Evolutionary conservation across 78 protist genomes (phyloP).

Genomic region (Emiliania huxleyi): DNA sequence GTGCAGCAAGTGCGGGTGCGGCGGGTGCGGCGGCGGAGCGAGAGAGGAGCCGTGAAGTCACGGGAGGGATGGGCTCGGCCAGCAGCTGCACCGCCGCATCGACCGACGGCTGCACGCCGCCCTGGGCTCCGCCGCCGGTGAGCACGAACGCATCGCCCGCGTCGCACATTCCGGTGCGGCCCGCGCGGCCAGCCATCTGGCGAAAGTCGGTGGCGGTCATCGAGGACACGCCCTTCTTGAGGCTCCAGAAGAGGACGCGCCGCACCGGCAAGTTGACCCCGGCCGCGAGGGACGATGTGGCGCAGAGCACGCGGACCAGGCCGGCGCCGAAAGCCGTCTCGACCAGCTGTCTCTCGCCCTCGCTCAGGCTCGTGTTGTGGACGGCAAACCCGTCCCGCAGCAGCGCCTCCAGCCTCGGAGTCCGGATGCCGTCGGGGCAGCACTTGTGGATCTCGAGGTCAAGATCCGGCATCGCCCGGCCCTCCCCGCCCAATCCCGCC

Average conservation of each 20-base stretch:
- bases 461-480: no score
- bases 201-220: constrained; percentile 8
- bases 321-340: constrained; percentile 38
- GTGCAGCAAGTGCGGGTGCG: no score
- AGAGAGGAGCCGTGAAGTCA: no score
- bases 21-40: no score
- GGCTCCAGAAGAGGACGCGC: not conserved
- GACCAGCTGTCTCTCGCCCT: constrained; percentile 27
- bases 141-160: constrained; percentile 27
- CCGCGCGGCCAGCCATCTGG: constrained; percentile 59
- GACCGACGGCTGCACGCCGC: no score
- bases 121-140: not conserved
- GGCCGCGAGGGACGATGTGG: constrained; percentile 59
- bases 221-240: not conserved
- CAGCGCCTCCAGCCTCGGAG: not conserved
- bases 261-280: constrained; percentile 66
- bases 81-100: no score
- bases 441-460: not conserved
- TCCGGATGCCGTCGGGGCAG: not conserved
- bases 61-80: no score
- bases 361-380: constrained; percentile 45
- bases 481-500: no score
- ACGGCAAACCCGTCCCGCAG: constrained; percentile 28
- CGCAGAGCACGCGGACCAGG: not conserved
- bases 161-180: constrained; percentile 29